Evolutionary conservation across 352 stramenopile genomes (phyloP).

Genomic region (Plasmopara viticola): DNA sequence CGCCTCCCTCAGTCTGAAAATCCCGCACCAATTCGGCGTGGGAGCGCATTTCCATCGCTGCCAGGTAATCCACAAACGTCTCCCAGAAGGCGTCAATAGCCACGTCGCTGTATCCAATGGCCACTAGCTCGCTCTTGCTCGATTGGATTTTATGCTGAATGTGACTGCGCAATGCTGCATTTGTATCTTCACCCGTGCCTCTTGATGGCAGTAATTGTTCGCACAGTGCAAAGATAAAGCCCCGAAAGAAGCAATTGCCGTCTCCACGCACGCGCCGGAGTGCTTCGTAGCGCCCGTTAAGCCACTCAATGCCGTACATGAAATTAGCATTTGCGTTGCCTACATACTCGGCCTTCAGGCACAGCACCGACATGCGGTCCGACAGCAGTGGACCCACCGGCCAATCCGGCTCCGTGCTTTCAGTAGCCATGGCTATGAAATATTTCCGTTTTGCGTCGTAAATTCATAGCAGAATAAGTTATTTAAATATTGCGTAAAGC

Average conservation of each 20-base stretch:
- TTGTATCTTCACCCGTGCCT: constrained; percentile 17
- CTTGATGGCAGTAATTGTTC: constrained; percentile 52
- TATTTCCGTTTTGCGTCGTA: too few species aligned
- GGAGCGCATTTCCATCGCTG: constrained; percentile 67
- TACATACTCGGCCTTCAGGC: constrained; percentile 61
- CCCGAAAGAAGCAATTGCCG: constrained; percentile 90
- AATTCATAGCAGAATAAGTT: too few species aligned
- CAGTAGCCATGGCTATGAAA: neutral
- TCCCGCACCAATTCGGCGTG: constrained; percentile 66
- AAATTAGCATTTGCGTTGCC: constrained; percentile 73
- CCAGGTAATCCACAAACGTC: constrained; percentile 87
- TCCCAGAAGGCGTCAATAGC: constrained; percentile 93
- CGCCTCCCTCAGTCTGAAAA: constrained; percentile 82
- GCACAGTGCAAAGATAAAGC: constrained; percentile 86
- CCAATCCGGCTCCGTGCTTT: constrained; percentile 8
- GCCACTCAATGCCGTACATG: constrained; percentile 55
- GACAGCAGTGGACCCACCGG: constrained; percentile 35
- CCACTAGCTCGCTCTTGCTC: constrained; percentile 67
- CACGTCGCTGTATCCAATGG: constrained; percentile 87
- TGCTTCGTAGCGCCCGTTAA: constrained; percentile 59
- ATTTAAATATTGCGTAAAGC: too few species aligned
- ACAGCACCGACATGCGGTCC: constrained; percentile 48
- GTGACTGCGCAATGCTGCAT: constrained; percentile 23
- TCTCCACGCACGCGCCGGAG: constrained; percentile 84
- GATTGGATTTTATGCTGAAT: constrained; percentile 59